These are phyloP conservation scores for Butyriboletus appendiculatus DNA, from an alignment of 1,284 basidiomycete genomes.

Conservation along the genomic window DNA sequence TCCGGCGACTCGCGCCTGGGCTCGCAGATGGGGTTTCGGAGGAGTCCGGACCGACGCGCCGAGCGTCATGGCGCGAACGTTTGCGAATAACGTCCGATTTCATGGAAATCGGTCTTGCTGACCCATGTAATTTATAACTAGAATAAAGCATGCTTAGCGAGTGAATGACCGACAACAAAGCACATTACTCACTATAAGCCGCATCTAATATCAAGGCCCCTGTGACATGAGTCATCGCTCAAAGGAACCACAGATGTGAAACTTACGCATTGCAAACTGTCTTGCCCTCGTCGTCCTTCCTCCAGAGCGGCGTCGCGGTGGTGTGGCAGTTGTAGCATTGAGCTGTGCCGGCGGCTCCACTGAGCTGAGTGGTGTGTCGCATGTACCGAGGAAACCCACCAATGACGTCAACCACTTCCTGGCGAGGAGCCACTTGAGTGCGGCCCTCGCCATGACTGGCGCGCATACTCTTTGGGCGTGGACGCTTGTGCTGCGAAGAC, in stretches of 20 bases:
- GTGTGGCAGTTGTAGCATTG: conserved; percentile 91
- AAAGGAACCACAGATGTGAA: conserved; percentile 4
- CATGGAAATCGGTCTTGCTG: conserved; percentile 81
- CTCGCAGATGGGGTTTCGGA: conserved; percentile 54
- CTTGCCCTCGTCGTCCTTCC: conserved; percentile 90
- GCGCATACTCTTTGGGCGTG: conserved; percentile 82
- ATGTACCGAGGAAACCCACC: conserved; percentile 40
- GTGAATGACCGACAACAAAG: conserved; percentile 8
- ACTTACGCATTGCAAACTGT: conserved; percentile 87
- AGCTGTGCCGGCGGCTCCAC: conserved; percentile 43
- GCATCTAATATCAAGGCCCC: conserved; percentile 34
- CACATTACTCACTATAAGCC: conserved; percentile 52
- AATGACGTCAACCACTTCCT: conserved; percentile 52
- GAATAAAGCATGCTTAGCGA: conserved; percentile 10
- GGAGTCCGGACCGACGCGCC: conserved; percentile 47
- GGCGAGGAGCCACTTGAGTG: conserved; percentile 55
- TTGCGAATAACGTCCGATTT: conserved; percentile 85
- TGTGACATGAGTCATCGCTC: conserved; percentile 11
- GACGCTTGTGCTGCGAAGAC: conserved; percentile 66
- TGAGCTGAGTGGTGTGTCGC: conserved; percentile 27
- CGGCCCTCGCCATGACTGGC: conserved; percentile 65
- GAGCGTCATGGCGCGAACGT: conserved; percentile 73
- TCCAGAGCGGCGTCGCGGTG: conserved; percentile 87
- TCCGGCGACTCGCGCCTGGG: conserved; percentile 69
- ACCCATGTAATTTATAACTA: conserved; percentile 78